Percentiles rank a stretch among this genome's conserved stretches.
Conservation (phyloP, 2,329 filamentous ascomycete species). For the Ceratocystis ficicola region DNA sequence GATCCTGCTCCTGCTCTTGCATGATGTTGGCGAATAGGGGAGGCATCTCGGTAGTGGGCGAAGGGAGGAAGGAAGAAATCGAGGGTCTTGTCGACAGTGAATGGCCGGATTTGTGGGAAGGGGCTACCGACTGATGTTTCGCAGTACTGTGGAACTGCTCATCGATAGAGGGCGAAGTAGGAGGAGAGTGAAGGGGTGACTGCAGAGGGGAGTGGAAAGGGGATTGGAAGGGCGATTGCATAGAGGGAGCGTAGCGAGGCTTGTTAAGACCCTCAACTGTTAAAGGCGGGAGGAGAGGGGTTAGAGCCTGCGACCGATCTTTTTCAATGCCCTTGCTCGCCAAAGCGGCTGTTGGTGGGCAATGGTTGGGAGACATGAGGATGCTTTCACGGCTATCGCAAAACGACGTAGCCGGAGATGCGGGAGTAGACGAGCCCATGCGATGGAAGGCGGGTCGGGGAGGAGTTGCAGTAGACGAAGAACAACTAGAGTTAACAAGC, state of each 20-base stretch:
- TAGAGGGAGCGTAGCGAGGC: conserved; percentile 12
- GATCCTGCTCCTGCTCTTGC: conserved; percentile 53
- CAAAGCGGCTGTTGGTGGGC: conserved; percentile 26
- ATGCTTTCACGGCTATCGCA: conserved; percentile 49
- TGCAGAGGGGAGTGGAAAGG: conserved; percentile 44
- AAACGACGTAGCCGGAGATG: conserved; percentile 51
- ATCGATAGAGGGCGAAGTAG: conserved; percentile 33
- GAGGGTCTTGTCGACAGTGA: conserved; percentile 51
- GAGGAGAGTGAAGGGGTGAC: conserved; percentile 79
- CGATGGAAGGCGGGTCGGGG: conserved; percentile 37
- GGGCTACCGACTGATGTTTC: conserved; percentile 29
- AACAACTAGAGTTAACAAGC: conserved; percentile 50
- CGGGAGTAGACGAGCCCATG: conserved; percentile 42
- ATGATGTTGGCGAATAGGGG: conserved; percentile 49
- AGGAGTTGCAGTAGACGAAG: conserved; percentile 62
- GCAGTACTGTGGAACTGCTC: conserved; percentile 42
- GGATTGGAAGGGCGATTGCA: conserved; percentile 30
- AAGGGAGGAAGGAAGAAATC: conserved; percentile 55
- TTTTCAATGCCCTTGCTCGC: conserved; percentile 33
- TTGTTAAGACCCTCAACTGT: conserved; percentile 40
- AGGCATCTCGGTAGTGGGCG: conserved; percentile 47
- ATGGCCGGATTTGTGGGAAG: conserved; percentile 39
- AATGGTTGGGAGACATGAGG: conserved; percentile 36
- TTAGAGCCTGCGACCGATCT: conserved; percentile 54
- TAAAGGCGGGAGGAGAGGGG: conserved; percentile 73